phyloP scores from a whole-genome alignment of 2,329 filamentous ascomycete species.

The Xylaria sp. region DNA sequence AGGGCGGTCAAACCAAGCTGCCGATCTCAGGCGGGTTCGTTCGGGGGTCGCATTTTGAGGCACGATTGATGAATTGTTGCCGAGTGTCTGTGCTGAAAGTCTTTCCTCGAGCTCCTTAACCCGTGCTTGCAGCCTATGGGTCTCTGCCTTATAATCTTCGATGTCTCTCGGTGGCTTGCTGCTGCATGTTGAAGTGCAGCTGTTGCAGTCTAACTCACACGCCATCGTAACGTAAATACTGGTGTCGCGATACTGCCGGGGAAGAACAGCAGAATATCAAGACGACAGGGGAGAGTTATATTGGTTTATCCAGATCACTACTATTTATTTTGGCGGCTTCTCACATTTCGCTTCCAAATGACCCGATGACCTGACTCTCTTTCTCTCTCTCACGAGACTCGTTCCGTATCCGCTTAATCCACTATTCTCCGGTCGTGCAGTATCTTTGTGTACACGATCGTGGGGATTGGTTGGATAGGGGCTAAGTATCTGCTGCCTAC shows the following conservation, averaged over 20 bases:
- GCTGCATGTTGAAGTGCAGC: conserved; percentile 30
- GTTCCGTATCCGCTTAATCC: conserved; percentile 20
- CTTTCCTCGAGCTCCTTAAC: conserved; percentile 41
- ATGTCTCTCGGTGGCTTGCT: conserved; percentile 38
- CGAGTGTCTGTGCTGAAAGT: conserved; percentile 28
- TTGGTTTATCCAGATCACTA: not conserved
- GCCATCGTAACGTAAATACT: conserved; percentile 22
- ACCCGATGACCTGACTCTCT: conserved; percentile 15
- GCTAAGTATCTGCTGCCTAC: conserved; percentile 7
- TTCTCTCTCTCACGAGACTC: conserved; percentile 7
- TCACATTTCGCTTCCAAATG: conserved; percentile 10
- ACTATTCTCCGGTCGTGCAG: conserved; percentile 21
- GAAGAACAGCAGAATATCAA: not conserved
- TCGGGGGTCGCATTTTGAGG: conserved; percentile 11
- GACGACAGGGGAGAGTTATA: not conserved
- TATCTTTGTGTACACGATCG: conserved; percentile 3
- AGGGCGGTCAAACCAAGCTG: conserved; percentile 56
- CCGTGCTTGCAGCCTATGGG: conserved; percentile 37
- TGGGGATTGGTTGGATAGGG: conserved; percentile 24
- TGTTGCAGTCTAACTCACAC: conserved; percentile 36
- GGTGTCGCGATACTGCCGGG: not conserved
- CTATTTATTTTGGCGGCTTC: not conserved
- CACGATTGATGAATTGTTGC: conserved; percentile 16
- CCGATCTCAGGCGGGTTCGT: conserved; percentile 35
- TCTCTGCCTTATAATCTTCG: conserved; percentile 44